These are phyloP conservation scores for Quercus tomentella DNA, from an alignment of 331 rosid genomes.

Conservation along the genomic window DNA sequence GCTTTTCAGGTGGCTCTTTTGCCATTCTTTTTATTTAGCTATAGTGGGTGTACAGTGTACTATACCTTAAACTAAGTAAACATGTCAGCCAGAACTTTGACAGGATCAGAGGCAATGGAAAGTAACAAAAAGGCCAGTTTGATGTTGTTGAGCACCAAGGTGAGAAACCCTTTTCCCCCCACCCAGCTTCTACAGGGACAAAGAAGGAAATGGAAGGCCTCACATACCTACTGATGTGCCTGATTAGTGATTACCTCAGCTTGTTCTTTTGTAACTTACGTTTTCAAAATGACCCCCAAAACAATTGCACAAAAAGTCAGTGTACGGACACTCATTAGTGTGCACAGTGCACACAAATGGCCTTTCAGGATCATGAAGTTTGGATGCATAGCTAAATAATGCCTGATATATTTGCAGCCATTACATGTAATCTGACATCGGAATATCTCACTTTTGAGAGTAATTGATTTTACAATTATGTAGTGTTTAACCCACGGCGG, in stretches of 20 bases:
- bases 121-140: slow-evolving; percentile 7
- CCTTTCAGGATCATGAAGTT: not conserved
- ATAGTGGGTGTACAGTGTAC: slow-evolving; percentile 14
- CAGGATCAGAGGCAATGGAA: slow-evolving; percentile 16
- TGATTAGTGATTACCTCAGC: not conserved
- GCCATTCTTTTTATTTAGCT: slow-evolving; percentile 22
- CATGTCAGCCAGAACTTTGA: slow-evolving; percentile 29
- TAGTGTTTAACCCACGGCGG: not conserved
- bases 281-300: not conserved
- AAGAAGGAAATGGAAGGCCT: slow-evolving; percentile 17
- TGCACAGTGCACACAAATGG: not conserved
- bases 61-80: slow-evolving; percentile 33
- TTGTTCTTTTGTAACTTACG: not conserved
- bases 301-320: not conserved
- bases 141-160: slow-evolving; percentile 28
- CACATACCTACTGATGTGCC: not conserved
- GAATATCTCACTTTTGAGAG: not conserved
- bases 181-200: slow-evolving; percentile 1
- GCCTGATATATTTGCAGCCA: not conserved
- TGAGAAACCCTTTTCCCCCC: slow-evolving; percentile 14
- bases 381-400: not conserved
- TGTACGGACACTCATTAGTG: not conserved
- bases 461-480: not conserved
- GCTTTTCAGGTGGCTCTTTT: slow-evolving; percentile 37
- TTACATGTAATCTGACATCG: not conserved